Conservation (phyloP, 495 filamentous ascomycete species). For the Opeltia flavorubescens region DNA sequence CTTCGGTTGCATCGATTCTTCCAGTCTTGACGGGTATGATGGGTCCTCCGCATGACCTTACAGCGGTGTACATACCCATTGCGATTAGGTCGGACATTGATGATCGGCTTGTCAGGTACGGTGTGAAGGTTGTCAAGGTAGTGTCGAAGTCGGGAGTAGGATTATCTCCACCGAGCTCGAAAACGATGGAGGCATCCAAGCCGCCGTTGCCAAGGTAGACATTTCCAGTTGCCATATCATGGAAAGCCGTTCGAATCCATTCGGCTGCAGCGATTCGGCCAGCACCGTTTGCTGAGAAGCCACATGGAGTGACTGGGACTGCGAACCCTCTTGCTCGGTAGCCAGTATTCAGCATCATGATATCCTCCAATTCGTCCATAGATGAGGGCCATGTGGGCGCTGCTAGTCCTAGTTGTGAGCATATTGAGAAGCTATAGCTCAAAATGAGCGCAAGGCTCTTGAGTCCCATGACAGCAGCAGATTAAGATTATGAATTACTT, state of each 20-base stretch:
- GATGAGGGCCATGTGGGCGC: slow-evolving; percentile 43
- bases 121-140: slow-evolving; percentile 34
- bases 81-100: slow-evolving; percentile 42
- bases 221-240: slow-evolving; percentile 46
- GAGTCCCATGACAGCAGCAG: neutral
- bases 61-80: slow-evolving; percentile 38
- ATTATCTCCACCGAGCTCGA: slow-evolving; percentile 40
- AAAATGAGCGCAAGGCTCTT: neutral
- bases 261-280: slow-evolving; percentile 43
- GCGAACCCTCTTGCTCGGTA: slow-evolving; percentile 38
- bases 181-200: slow-evolving; percentile 45
- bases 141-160: slow-evolving; percentile 39
- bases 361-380: slow-evolving; percentile 48
- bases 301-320: slow-evolving; percentile 41
- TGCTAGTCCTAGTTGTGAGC: neutral
- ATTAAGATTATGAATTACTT: neutral
- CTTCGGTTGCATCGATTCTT: slow-evolving; percentile 35
- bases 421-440: neutral
- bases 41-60: slow-evolving; percentile 45
- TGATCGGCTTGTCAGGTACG: slow-evolving; percentile 34
- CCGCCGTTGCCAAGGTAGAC: slow-evolving; percentile 33
- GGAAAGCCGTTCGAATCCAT: slow-evolving; percentile 46
- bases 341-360: slow-evolving; percentile 42
- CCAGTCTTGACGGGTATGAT: slow-evolving; percentile 38
- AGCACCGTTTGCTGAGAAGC: slow-evolving; percentile 34